Evolutionary conservation across 805 yeast species (phyloP), one percentile per base, ranked within the genome.

Genomic region (Hanseniaspora clermontiae): DNA sequence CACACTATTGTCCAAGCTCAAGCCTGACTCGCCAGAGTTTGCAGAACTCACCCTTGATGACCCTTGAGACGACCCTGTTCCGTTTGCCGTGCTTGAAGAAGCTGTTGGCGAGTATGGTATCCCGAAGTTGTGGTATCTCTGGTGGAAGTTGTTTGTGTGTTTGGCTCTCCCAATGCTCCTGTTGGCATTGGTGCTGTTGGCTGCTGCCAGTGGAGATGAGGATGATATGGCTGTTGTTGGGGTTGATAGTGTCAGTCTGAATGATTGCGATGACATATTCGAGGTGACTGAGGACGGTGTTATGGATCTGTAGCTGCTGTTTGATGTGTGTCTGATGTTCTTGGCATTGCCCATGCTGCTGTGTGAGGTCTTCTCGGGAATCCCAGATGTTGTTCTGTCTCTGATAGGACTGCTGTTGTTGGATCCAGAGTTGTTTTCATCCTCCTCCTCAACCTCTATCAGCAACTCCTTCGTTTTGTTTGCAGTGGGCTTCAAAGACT

Each of bases 401-500:
- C 43, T 51, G 11, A 51, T 2, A 43, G 55, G 55, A n/a, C 49
- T 43, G 32, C 55, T 51, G 15, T 31, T 31, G 20, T 31, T 45
- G 11, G 49, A 46, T 15, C 55, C 32, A 29, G 49, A 43, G 17
- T 43, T 37, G 20, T 43, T 43, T 34, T 66, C 69, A 24, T 66
- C 71, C 51, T 68, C 72, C 57, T 66, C 69, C 24, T 66, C 71
- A 52, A 67, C 72, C 57, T 68, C 71, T 49, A 61, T 67, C 38
- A 68, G 65, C 14, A 69, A 68, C 29, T 65, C 61, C 38, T 65
- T 65, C 32, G 60, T 60, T 17, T 24, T 43, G 10, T 24, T 42
- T 55, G 31, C 49, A 48, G 14, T 52, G 19, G 4, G 57, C 10
- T 52, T 37, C 10, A 17, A 36, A 20, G 17, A 17, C 14, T 42